A percentile compares a stretch with the other conserved stretches of the same genome.
Conservation (phyloP, 768 basidiomycete species). For the Tremella fuciformis region DNA sequence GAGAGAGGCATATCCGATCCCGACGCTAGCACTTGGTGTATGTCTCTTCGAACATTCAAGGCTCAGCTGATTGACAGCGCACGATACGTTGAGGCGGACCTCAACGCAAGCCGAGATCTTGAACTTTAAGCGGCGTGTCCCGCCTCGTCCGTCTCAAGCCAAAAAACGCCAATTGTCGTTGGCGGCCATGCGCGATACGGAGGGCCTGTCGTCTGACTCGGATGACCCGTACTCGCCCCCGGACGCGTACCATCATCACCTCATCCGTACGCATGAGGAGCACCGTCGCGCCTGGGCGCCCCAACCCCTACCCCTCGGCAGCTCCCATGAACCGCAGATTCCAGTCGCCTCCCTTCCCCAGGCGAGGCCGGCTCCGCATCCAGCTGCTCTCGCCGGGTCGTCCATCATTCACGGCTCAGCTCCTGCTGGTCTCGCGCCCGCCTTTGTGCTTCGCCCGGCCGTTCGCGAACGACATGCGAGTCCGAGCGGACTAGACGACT, state of each 20-base stretch:
- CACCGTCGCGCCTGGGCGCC: conserved; percentile 5
- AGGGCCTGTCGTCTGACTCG: conserved; percentile 27
- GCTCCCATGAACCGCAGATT: not conserved
- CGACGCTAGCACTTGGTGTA: conserved; percentile 96
- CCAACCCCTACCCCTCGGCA: not conserved
- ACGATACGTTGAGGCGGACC: conserved; percentile 84
- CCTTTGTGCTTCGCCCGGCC: too few species aligned
- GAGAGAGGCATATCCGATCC: conserved; percentile 93
- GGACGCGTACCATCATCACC: conserved; percentile 35
- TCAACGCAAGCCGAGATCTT: conserved; percentile 86
- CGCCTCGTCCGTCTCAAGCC: conserved; percentile 61
- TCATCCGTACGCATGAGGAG: conserved; percentile 22
- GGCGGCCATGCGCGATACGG: conserved; percentile 7
- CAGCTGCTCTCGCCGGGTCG: not conserved
- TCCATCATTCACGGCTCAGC: not conserved
- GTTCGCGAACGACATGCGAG: not conserved
- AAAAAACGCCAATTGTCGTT: conserved; percentile 17
- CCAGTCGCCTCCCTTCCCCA: conserved; percentile 1
- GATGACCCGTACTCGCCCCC: conserved; percentile 31
- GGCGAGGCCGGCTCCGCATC: not conserved
- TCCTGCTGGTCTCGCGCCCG: not conserved
- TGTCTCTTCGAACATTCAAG: conserved; percentile 43
- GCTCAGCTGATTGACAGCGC: conserved; percentile 59
- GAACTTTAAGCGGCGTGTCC: conserved; percentile 92
- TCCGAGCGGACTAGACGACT: not conserved